phyloP scores from a whole-genome alignment of 2,329 filamentous ascomycete species.

The Leptosphaerulina australis region DNA sequence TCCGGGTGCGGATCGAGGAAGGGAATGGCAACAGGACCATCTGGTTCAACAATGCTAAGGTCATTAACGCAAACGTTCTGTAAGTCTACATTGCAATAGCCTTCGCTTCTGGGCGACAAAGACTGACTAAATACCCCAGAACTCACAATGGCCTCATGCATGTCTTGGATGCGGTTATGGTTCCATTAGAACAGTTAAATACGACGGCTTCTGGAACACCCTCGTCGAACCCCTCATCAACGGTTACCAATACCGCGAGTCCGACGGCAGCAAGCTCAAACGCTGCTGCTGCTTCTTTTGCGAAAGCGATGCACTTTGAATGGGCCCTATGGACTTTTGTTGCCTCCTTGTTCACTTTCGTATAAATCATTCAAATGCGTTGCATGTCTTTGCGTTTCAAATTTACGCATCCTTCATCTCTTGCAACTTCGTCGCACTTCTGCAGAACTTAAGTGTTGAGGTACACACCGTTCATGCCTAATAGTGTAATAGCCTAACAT shows the following conservation, averaged over 20 bases:
- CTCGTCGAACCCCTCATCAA: slow-evolving; percentile 13
- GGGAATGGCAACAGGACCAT: slow-evolving; percentile 16
- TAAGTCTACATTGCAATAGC: slow-evolving; percentile 13
- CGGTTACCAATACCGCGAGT: slow-evolving; percentile 1
- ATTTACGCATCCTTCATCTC: too few species aligned
- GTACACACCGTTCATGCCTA: too few species aligned
- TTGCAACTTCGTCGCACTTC: too few species aligned
- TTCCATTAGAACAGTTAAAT: slow-evolving; percentile 21
- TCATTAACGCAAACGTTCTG: slow-evolving; percentile 32
- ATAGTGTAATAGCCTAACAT: too few species aligned
- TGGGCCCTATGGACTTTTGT: background rate
- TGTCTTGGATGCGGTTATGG: slow-evolving; percentile 30
- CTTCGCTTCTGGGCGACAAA: too few species aligned
- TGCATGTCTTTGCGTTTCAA: background rate
- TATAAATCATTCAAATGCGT: background rate
- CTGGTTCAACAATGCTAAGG: slow-evolving; percentile 34
- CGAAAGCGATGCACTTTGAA: background rate
- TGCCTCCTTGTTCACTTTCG: background rate
- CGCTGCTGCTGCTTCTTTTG: background rate
- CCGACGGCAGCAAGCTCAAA: background rate
- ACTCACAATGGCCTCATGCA: slow-evolving; percentile 32
- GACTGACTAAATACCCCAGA: too few species aligned
- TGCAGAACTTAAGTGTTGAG: too few species aligned
- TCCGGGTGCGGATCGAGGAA: slow-evolving; percentile 27
- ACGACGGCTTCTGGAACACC: slow-evolving; percentile 13